A percentile compares a stretch with the other conserved stretches of the same genome.
Conservation (phyloP, 2,329 filamentous ascomycete species). For the Seiridium cupressi region DNA sequence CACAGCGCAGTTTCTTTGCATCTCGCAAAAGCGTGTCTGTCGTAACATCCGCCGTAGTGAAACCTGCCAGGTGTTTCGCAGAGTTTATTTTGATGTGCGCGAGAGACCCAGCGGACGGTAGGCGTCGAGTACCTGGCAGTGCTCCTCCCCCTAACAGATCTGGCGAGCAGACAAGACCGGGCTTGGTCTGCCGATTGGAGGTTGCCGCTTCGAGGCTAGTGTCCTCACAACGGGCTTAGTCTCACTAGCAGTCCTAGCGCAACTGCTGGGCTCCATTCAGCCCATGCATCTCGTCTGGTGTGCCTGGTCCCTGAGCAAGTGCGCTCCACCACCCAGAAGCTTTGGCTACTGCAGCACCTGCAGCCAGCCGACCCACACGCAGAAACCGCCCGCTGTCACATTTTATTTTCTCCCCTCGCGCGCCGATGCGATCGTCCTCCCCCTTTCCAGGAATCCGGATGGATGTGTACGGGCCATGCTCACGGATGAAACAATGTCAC, state of each 20-base stretch:
- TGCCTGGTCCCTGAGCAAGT: conserved; percentile 1
- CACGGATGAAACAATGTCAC: not conserved
- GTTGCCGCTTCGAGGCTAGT: not conserved
- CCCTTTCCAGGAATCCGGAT: not conserved
- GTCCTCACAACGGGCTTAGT: not conserved
- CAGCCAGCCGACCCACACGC: not conserved
- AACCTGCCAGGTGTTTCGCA: too few relatives aligned
- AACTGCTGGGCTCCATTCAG: not conserved
- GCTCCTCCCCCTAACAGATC: not conserved
- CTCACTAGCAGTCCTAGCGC: not conserved
- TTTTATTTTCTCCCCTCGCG: not conserved
- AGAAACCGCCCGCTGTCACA: conserved; percentile 1
- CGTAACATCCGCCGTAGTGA: too few relatives aligned
- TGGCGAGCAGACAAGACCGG: not conserved
- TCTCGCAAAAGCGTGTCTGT: too few relatives aligned
- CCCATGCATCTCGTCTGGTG: not conserved
- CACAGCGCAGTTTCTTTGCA: too few relatives aligned
- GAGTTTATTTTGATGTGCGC: too few relatives aligned
- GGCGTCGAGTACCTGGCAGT: too few relatives aligned
- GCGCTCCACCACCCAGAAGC: not conserved
- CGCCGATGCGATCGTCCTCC: not conserved
- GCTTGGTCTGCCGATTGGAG: not conserved
- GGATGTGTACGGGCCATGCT: not conserved
- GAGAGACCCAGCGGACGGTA: too few relatives aligned
- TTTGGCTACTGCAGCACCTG: not conserved